Evolutionary conservation across 371 early-diverging fungal genomes (phyloP).

Genomic region (Smittium mucronatum): DNA sequence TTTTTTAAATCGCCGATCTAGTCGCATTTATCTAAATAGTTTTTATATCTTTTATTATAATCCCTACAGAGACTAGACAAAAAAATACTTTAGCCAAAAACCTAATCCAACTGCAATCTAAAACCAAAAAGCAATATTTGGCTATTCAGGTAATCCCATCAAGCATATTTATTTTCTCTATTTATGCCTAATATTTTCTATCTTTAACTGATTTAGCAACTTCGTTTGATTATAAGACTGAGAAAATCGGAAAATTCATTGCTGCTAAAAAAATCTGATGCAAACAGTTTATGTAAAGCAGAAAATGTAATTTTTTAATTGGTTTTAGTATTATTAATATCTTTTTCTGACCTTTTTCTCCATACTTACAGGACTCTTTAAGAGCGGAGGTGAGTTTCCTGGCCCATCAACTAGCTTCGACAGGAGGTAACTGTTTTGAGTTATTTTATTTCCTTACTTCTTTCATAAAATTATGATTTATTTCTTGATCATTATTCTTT

Average conservation of each 20-base stretch:
- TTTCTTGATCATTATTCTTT: neutral
- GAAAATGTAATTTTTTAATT: slow-evolving; percentile 20
- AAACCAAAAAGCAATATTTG: slow-evolving; percentile 5
- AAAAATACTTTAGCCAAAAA: neutral
- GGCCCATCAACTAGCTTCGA: slow-evolving; percentile 15
- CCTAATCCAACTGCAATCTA: slow-evolving; percentile 4
- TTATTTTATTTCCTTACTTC: neutral
- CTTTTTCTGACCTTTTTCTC: neutral
- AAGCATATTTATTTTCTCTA: neutral
- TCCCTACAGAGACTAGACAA: slow-evolving; percentile 5
- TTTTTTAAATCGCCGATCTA: neutral
- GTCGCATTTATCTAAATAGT: neutral
- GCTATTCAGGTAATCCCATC: slow-evolving; percentile 9
- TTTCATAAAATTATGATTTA: neutral
- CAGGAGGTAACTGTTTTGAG: slow-evolving; percentile 22
- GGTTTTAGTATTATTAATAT: too few species aligned
- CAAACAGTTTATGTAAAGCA: slow-evolving; percentile 16
- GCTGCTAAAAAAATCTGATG: slow-evolving; percentile 19
- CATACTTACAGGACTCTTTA: slow-evolving; percentile 2
- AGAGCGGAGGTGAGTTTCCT: slow-evolving; percentile 8
- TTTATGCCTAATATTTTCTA: neutral
- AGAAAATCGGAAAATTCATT: slow-evolving; percentile 20
- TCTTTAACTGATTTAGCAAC: too few species aligned
- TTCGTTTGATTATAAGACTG: slow-evolving; percentile 27
- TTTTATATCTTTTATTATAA: too few species aligned